Base-by-base conservation (phyloP, 2,329 filamentous ascomycete genomes). In the Zymoseptoria pseudotritici region DNA sequence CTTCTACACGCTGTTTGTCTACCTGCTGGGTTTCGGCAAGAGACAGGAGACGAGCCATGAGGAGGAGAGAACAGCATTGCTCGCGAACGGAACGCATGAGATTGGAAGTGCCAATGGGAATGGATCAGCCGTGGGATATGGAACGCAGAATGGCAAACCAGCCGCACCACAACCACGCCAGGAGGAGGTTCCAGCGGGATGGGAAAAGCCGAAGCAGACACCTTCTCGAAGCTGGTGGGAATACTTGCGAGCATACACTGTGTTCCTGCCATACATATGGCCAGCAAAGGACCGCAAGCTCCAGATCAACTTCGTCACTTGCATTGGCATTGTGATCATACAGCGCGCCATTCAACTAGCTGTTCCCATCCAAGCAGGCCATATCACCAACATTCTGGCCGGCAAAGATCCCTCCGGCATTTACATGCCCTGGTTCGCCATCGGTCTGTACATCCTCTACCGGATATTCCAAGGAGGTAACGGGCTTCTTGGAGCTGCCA, bases 221-320 rank as follows among this genome's bases (percentile, higher is more conserved):
- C 92, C 91, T 2, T 89, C 89, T 67, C 91, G 89, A 66, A 94
- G 87, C 56, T 99, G 94, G 94, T 96, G 89, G 86, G 92, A 97
- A 72, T 99, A 99, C 73, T 79, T 97, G 62, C 86, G 88, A 64
- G 91, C 93, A 53, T 99, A 97, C 74, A 89, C 88, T 11, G 80
- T 97, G 56, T 96, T 99, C 76, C 95, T 97, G 73, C 93, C 92
- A 0, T 99, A 97, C 72, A 84, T 97, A 60, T 99, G 94, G 94
- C 94, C 94, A 0, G 88, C 86, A 69, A 93, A 93, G 70, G 86
- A 90, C 55, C 77, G 81, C 46, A 82, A 80, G 64, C 80, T 99
- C 58, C 88, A 97, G 77, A 65, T 91, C 22, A 82, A 92, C 58
- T 91, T 97, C 20, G 73, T 95, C 20, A 69, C 91, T 54, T 97